Evolutionary conservation across 192 early-diverging fungal species (phyloP).

Genomic region (Oehlia diaphana): DNA sequence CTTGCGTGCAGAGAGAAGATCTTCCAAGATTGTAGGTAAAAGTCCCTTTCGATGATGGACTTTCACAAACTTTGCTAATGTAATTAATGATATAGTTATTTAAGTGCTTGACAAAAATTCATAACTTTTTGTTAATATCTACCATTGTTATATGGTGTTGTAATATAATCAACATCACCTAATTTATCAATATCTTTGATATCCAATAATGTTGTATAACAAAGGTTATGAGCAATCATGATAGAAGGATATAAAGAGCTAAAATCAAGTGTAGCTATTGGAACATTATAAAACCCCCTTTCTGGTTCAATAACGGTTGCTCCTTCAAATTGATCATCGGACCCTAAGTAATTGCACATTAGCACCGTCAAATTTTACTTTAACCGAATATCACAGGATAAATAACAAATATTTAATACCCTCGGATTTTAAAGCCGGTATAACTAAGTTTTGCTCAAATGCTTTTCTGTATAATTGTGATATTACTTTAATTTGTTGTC

Average conservation of each 20-base stretch:
- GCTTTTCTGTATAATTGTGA: conserved; percentile 94
- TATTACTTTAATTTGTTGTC: conserved; percentile 98
- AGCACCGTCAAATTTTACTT: neutral
- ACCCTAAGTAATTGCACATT: conserved; percentile 39
- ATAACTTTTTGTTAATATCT: neutral
- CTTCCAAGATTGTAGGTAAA: conserved; percentile 84
- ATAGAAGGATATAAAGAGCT: conserved; percentile 98
- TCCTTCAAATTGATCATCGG: conserved; percentile 91
- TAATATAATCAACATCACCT: conserved; percentile 79
- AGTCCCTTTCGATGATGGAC: conserved; percentile 72
- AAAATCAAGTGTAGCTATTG: conserved; percentile 98
- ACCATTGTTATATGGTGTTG: conserved; percentile 85
- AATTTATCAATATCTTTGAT: conserved; percentile 58
- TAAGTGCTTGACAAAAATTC: neutral
- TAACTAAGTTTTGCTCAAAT: conserved; percentile 75
- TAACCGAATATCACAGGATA: neutral
- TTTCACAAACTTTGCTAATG: conserved; percentile 84
- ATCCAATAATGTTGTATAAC: conserved; percentile 87
- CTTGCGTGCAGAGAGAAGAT: conserved; percentile 90
- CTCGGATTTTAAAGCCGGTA: conserved; percentile 84
- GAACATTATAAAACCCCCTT: conserved; percentile 92
- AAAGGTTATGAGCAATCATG: conserved; percentile 99
- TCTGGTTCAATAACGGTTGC: conserved; percentile 95
- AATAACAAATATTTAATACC: conserved; percentile 39
- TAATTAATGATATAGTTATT: neutral